A percentile compares a stretch with the other conserved stretches of the same genome.
These are phyloP conservation scores for Aureoboletus auriporus DNA, from an alignment of 768 basidiomycete species.

Conservation along the genomic window DNA sequence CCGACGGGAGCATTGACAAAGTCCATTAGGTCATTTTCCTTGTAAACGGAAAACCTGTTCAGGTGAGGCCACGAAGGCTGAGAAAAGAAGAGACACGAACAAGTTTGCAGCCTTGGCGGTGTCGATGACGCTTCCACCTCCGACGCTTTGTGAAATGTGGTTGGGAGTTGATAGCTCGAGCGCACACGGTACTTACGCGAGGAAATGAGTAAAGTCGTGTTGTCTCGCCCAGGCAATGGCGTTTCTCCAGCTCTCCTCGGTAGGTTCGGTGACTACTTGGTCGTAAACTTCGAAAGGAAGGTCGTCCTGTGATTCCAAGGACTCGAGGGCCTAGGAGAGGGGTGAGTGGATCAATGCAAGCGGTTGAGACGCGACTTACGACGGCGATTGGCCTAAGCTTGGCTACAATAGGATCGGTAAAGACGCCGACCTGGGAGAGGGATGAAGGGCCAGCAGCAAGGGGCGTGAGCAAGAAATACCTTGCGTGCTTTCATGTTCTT, in stretches of 20 bases:
- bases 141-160: constrained; percentile 50
- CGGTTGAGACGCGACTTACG: constrained; percentile 40
- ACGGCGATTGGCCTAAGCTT: constrained; percentile 79
- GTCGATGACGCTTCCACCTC: constrained; percentile 94
- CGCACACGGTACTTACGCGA: constrained; percentile 57
- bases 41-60: constrained; percentile 80
- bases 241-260: constrained; percentile 82
- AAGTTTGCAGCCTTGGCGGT: constrained; percentile 95
- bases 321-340: constrained; percentile 58
- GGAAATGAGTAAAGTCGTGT: constrained; percentile 90
- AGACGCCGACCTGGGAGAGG: constrained; percentile 78
- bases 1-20: constrained; percentile 97
- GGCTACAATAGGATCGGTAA: constrained; percentile 85
- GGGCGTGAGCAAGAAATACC: constrained; percentile 35
- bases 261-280: constrained; percentile 83
- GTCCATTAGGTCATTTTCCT: constrained; percentile 89
- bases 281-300: constrained; percentile 82
- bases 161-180: neutral
- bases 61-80: neutral
- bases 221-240: constrained; percentile 86
- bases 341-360: neutral
- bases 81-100: constrained; percentile 35
- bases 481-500: constrained; percentile 91
- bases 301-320: constrained; percentile 72
- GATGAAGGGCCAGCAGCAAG: constrained; percentile 5